Conservation (phyloP, 169 alveolate genomes). For the Plasmodium inui region DNA sequence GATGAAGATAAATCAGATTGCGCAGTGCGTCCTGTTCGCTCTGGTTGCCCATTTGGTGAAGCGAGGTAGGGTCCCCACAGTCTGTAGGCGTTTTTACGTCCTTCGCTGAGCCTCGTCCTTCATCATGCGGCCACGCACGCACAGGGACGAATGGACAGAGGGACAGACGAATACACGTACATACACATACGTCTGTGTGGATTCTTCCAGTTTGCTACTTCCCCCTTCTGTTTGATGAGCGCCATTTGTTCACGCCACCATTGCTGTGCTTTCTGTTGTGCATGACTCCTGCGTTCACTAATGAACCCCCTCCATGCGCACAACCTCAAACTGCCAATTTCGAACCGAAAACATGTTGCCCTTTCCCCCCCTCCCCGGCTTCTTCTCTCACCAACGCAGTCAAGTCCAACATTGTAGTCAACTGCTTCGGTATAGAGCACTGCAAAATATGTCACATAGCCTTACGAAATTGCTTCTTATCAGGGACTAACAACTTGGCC, state of each 20-base stretch:
- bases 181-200: no score
- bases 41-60: conserved; percentile 5
- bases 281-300: no score
- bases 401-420: conserved; percentile 19
- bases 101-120: background rate
- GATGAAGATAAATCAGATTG: background rate
- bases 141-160: no score
- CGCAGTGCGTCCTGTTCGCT: background rate
- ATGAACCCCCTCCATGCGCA: background rate
- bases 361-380: background rate
- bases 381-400: background rate
- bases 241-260: no score
- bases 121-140: background rate
- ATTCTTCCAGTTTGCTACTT: no score
- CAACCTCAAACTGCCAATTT: background rate
- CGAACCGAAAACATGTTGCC: background rate
- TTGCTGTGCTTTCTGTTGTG: no score
- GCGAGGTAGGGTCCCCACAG: background rate
- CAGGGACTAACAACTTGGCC: conserved; percentile 34
- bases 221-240: no score
- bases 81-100: background rate
- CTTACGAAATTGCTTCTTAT: conserved; percentile 57
- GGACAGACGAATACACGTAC: no score
- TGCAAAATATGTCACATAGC: conserved; percentile 36
- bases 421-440: conserved; percentile 41